A percentile compares a stretch with the other conserved stretches of the same genome.
These are phyloP conservation scores for Crithidia mellificae DNA, from an alignment of 208 protist genomes.

Conservation along the genomic window DNA sequence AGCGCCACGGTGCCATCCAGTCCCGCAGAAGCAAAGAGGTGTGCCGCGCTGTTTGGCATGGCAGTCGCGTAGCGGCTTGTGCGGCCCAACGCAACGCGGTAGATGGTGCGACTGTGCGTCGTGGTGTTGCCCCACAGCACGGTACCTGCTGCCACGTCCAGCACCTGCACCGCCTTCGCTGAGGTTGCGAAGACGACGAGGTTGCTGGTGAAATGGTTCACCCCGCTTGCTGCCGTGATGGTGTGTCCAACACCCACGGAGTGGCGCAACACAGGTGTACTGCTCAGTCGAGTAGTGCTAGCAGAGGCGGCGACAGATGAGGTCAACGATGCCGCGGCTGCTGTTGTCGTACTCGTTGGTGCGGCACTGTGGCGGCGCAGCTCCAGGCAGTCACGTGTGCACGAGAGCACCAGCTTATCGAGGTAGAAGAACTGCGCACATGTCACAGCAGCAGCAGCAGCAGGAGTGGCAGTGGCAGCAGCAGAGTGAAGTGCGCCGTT, in stretches of 20 bases:
- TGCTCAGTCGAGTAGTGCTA: too few species aligned
- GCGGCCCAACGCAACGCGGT: slow-evolving; percentile 58
- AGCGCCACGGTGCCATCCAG: slow-evolving; percentile 69
- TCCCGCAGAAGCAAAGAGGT: slow-evolving; percentile 71
- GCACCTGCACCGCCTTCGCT: slow-evolving; percentile 66
- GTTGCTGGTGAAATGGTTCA: slow-evolving; percentile 82
- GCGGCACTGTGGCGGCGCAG: slow-evolving; percentile 34
- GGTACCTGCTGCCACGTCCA: slow-evolving; percentile 57
- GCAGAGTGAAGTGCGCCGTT: too few species aligned
- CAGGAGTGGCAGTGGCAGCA: not conserved
- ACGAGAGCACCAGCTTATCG: slow-evolving; percentile 75
- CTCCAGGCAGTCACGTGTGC: slow-evolving; percentile 38
- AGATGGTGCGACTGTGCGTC: slow-evolving; percentile 70
- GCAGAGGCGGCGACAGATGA: too few species aligned
- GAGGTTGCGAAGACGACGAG: slow-evolving; percentile 68
- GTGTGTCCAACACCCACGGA: slow-evolving; percentile 38
- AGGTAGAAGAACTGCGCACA: slow-evolving; percentile 76
- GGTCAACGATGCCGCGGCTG: not conserved
- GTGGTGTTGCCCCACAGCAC: slow-evolving; percentile 41
- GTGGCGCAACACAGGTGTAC: slow-evolving; percentile 37
- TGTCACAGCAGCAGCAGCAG: slow-evolving; percentile 30
- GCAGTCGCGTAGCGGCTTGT: slow-evolving; percentile 44
- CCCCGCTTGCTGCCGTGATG: slow-evolving; percentile 56
- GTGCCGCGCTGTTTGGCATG: slow-evolving; percentile 26
- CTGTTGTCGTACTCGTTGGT: not conserved